Evolutionary conservation across 169 alveolate genomes (phyloP).

Genomic region (Plasmodium malariae): DNA sequence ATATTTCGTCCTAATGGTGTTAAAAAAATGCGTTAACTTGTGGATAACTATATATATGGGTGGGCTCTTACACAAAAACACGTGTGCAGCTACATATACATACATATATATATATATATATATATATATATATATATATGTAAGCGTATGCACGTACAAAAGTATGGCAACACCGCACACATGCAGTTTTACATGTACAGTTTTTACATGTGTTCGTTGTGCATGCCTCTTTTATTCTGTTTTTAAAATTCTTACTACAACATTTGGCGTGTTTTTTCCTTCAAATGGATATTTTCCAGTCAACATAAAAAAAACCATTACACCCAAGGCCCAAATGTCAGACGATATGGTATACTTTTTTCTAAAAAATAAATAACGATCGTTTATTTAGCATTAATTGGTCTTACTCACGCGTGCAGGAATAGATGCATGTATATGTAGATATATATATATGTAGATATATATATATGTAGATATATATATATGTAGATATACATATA

Average conservation of each 20-base stretch:
- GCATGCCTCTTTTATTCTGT: neutral
- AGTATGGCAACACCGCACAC: too few relatives aligned
- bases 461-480: too few relatives aligned
- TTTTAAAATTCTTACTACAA: slow-evolving; percentile 73
- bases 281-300: slow-evolving; percentile 85
- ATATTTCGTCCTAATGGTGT: slow-evolving; percentile 32
- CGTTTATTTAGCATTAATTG: neutral
- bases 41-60: neutral
- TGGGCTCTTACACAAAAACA: neutral
- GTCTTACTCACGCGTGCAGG: neutral
- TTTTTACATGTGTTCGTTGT: neutral
- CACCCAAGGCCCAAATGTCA: slow-evolving; percentile 87
- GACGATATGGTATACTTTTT: slow-evolving; percentile 78
- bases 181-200: neutral
- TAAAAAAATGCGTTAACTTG: neutral
- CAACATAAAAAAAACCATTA: slow-evolving; percentile 82
- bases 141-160: too few relatives aligned
- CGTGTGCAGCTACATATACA: neutral
- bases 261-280: slow-evolving; percentile 80
- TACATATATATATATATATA: too few relatives aligned
- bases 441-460: too few relatives aligned
- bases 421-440: neutral
- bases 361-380: slow-evolving; percentile 23
- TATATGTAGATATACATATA: too few relatives aligned
- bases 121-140: too few relatives aligned